Conservation (phyloP, 2,329 filamentous ascomycete genomes). For the Lecanosticta acicola region DNA sequence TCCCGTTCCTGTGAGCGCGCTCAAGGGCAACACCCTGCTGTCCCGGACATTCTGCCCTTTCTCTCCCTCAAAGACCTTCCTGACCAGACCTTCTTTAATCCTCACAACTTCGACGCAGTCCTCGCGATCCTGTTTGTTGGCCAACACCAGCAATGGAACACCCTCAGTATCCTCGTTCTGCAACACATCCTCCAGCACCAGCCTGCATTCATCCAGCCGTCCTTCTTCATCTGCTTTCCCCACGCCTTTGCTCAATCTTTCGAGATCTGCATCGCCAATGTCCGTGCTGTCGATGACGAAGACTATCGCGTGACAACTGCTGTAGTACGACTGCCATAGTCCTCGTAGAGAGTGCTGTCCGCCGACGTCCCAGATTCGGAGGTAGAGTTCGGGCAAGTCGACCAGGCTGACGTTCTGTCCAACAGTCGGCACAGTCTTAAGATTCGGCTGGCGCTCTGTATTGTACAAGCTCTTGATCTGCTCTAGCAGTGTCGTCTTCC, state of each 20-base stretch:
- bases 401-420: constrained; percentile 95
- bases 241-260: constrained; percentile 36
- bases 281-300: constrained; percentile 97
- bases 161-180: constrained; percentile 83
- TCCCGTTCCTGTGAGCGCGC: constrained; percentile 75
- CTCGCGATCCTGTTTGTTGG: constrained; percentile 96
- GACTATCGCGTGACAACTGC: constrained; percentile 89
- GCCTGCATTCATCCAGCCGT: constrained; percentile 77
- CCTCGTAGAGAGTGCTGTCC: constrained; percentile 83
- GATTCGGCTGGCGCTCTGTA: constrained; percentile 56
- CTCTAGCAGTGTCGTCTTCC: constrained; percentile 96
- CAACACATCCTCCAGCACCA: constrained; percentile 85
- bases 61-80: constrained; percentile 92
- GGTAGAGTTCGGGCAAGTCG: constrained; percentile 85
- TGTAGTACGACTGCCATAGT: constrained; percentile 95
- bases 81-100: constrained; percentile 93
- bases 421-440: constrained; percentile 90
- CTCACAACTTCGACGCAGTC: constrained; percentile 95
- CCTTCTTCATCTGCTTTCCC: constrained; percentile 37
- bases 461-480: constrained; percentile 88
- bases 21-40: constrained; percentile 83
- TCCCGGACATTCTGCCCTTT: constrained; percentile 82
- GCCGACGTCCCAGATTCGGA: constrained; percentile 98
- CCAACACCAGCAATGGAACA: constrained; percentile 83
- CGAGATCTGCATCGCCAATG: constrained; percentile 75